These are phyloP conservation scores for Xylariaceae sp. DNA, from an alignment of 2,329 filamentous ascomycete genomes.

Conservation along the genomic window DNA sequence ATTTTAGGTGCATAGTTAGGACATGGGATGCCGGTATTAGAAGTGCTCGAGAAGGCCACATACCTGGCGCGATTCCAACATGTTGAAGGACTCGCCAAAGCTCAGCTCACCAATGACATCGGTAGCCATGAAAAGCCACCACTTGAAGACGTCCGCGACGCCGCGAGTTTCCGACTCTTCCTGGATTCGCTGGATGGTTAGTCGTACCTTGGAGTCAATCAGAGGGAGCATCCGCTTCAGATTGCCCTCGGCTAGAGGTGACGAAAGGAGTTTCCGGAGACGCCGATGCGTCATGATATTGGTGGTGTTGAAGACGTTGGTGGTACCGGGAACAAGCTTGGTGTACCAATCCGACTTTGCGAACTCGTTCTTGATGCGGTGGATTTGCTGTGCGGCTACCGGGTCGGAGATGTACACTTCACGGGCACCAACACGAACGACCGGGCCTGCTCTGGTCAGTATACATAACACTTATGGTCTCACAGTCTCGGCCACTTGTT, in stretches of 20 bases:
- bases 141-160: slow-evolving; percentile 44
- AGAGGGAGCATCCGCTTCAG: slow-evolving; percentile 28
- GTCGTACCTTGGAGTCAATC: slow-evolving; percentile 31
- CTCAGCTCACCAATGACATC: slow-evolving; percentile 49
- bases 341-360: slow-evolving; percentile 18
- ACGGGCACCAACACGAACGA: slow-evolving; percentile 23
- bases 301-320: slow-evolving; percentile 35
- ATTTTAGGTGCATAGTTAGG: too few relatives aligned
- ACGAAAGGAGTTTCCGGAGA: slow-evolving; percentile 36
- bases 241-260: slow-evolving; percentile 32
- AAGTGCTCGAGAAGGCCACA: background rate
- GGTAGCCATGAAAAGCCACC: slow-evolving; percentile 50
- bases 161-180: slow-evolving; percentile 35
- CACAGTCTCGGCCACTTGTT: background rate
- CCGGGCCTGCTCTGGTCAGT: slow-evolving; percentile 19
- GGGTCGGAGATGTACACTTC: slow-evolving; percentile 22
- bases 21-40: too few relatives aligned
- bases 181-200: slow-evolving; percentile 39
- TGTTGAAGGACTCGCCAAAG: slow-evolving; percentile 51
- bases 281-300: slow-evolving; percentile 33
- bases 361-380: slow-evolving; percentile 21
- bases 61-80: slow-evolving; percentile 44
- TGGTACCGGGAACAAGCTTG: slow-evolving; percentile 12
- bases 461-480: background rate
- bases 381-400: slow-evolving; percentile 15